phyloP scores from a whole-genome alignment of 257 asterid species.

The Petunia axillaris region DNA sequence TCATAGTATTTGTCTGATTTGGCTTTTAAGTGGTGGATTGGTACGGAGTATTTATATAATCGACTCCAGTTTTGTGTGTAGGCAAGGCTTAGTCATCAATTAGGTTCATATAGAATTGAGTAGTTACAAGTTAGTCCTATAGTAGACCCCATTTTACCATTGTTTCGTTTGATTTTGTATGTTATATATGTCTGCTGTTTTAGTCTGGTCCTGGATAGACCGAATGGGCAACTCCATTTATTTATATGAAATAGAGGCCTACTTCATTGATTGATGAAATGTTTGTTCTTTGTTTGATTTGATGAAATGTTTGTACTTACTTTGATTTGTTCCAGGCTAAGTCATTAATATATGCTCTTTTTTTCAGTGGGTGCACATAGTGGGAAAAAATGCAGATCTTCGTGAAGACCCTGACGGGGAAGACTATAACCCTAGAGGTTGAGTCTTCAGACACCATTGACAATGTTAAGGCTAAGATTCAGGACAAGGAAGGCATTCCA shows the following conservation, averaged over 20 bases:
- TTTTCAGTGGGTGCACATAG: slow-evolving; percentile 21
- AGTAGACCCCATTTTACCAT: not conserved
- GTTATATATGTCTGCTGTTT: not conserved
- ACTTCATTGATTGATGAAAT: not conserved
- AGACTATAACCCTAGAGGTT: slow-evolving; percentile 50
- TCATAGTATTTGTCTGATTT: too few relatives aligned
- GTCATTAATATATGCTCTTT: not conserved
- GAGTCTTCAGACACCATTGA: slow-evolving; percentile 46
- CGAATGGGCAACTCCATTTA: too few relatives aligned
- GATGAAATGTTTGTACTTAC: not conserved
- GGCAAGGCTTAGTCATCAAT: too few relatives aligned
- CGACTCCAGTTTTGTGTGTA: too few relatives aligned
- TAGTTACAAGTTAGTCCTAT: not conserved
- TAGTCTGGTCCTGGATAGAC: not conserved
- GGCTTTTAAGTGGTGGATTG: too few relatives aligned
- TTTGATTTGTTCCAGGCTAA: not conserved
- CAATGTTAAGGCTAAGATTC: slow-evolving; percentile 46
- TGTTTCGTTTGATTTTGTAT: too few relatives aligned
- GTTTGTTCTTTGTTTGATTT: not conserved
- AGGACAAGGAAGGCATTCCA: slow-evolving; percentile 47
- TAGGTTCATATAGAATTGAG: not conserved
- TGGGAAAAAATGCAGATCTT: slow-evolving; percentile 44
- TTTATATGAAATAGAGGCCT: not conserved
- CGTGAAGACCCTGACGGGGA: slow-evolving; percentile 50
- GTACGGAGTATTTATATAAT: too few relatives aligned